Conservation (phyloP, 305 asterid genomes). For the Lippia alba region DNA sequence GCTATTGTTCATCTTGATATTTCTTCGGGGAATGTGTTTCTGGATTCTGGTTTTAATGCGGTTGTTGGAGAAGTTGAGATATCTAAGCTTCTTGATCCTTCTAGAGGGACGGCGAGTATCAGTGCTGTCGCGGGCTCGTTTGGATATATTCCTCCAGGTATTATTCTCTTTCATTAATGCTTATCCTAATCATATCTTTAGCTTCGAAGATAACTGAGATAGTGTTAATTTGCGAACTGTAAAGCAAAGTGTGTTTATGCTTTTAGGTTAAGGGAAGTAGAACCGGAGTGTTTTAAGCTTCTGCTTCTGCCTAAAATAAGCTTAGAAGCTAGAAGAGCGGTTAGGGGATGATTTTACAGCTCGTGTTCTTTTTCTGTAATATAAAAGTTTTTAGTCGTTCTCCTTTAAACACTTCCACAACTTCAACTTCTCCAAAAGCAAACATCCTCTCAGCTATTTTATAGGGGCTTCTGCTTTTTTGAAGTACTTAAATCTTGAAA, state of each 20-base stretch:
- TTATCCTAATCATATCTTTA: background rate
- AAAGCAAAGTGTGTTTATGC: no score
- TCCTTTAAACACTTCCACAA: no score
- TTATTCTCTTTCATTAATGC: slow-evolving; percentile 9
- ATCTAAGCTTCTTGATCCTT: slow-evolving; percentile 93
- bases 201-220: background rate
- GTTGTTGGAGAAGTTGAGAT: slow-evolving; percentile 90
- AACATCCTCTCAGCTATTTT: no score
- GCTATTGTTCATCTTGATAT: slow-evolving; percentile 95
- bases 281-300: no score
- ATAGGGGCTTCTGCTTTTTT: no score
- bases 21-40: slow-evolving; percentile 82
- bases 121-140: slow-evolving; percentile 99
- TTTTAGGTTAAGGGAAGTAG: no score
- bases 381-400: background rate
- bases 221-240: no score
- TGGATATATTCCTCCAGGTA: slow-evolving; percentile 99
- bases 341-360: background rate
- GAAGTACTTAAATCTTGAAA: no score
- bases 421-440: no score
- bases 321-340: no score
- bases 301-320: no score
- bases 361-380: no score
- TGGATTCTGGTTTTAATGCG: slow-evolving; percentile 80
- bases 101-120: slow-evolving; percentile 94